phyloP scores from a whole-genome alignment of 2,329 filamentous ascomycete genomes.

The Juglanconis sp. region DNA sequence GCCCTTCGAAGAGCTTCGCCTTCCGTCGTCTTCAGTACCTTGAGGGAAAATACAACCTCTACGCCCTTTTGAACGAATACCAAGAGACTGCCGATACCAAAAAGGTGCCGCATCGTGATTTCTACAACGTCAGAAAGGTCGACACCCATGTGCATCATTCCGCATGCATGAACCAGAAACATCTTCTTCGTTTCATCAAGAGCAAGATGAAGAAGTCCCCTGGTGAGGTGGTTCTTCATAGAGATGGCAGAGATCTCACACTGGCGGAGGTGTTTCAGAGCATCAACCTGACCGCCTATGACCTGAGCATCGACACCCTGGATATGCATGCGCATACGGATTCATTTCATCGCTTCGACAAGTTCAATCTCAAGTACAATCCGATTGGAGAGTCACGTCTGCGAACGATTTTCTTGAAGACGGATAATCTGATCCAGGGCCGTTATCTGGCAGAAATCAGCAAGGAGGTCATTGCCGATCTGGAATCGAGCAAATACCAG shows the following conservation, averaged over 20 bases:
- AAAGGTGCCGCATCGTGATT: constrained; percentile 94
- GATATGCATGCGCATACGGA: constrained; percentile 99
- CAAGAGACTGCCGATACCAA: constrained; percentile 98
- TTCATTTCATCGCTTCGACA: constrained; percentile 97
- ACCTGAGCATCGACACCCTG: constrained; percentile 94
- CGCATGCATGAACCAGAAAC: constrained; percentile 99
- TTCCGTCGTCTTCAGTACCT: constrained; percentile 92
- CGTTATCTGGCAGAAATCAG: constrained; percentile 96
- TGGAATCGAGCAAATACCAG: constrained; percentile 98
- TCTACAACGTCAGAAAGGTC: constrained; percentile 98
- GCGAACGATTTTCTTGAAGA: constrained; percentile 97
- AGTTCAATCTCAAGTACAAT: constrained; percentile 99
- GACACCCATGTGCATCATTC: constrained; percentile 99
- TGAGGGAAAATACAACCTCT: constrained; percentile 95
- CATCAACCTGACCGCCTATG: constrained; percentile 95
- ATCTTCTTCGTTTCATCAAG: constrained; percentile 96
- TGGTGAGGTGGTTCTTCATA: constrained; percentile 86
- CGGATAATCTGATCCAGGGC: constrained; percentile 95
- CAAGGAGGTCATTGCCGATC: constrained; percentile 93
- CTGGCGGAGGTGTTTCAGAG: constrained; percentile 92
- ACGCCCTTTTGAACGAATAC: constrained; percentile 90
- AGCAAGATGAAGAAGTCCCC: constrained; percentile 99
- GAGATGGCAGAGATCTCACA: constrained; percentile 89
- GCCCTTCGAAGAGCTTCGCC: constrained; percentile 94
- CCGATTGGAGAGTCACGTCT: constrained; percentile 92